Base-by-base conservation (phyloP, 2,329 filamentous ascomycete species). In the Hypoxylon sp. region DNA sequence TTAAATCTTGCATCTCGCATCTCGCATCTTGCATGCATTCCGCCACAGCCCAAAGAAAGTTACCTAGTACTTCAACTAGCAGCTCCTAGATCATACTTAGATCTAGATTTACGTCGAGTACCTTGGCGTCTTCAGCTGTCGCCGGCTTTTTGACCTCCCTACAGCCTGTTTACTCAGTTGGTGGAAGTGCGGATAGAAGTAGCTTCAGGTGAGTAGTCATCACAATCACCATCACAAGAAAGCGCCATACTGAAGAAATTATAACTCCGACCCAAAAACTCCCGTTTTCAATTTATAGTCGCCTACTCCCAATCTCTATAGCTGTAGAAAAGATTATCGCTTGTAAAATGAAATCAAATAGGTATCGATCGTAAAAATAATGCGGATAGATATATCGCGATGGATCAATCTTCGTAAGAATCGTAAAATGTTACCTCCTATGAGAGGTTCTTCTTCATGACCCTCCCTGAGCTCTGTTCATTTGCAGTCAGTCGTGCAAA, bases 271-370 rank as follows among this genome's bases (percentile, higher is more conserved):
- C 49, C 51, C 46, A 52, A 55, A 52, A 57, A 54, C 41, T 20
- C 34, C 34, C n/a, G 6, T 41, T 7, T 22, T 61, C 44, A 49
- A 53, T 59, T 61, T 24, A 19, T 47, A 67, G 50, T 61, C 54
- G 57, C 57, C 57, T 57, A 48, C 60, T n/a, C n/a, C 19, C 46
- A 52, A 54, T 61, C 46, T 64, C 62, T 64, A 60, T 56, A 47
- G n/a, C n/a, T n/a, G n/a, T n/a, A 20, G 1, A 63, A 51, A 53
- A 51, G 53, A 49, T 63, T 19, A 59, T 66, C 59, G 26, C 48
- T 51, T 26, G 13, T 34, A 34, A 32, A 52, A 62, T 26, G 50
- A 32, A 28, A 22, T n/a, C 7, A 17, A 52, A 22, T 39, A 57
- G 37, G 20, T 57, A 59, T 56, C 52, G 41, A 47, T 63, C 51